Base-by-base conservation (phyloP, 2,329 filamentous ascomycete genomes). In the Samsoniella hepiali region DNA sequence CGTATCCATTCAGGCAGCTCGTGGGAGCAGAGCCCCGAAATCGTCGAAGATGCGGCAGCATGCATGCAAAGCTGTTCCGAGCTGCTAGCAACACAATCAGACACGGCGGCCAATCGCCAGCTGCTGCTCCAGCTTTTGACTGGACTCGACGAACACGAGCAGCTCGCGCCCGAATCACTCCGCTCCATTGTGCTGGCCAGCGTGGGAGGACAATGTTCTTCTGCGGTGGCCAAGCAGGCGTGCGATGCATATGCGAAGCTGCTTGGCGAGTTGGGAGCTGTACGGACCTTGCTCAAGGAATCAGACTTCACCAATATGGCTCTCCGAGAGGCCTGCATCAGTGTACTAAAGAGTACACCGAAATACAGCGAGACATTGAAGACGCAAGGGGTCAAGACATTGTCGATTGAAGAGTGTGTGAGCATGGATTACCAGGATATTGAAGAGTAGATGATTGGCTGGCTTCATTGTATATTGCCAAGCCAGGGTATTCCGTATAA, bases 271-370 rank as follows among this genome's bases (percentile, higher is more conserved):
- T 67, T 76, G 9, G 73, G 74, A 8, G 72, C 73, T 6, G 63
- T 68, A 9, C 65, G 72, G 44, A 74, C 70, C 32, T 65, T 76
- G 15, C 70, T 70, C 69, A 71, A 70, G 54, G 74, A 75, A 66
- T 71, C 71, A n/a, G 60, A 63, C 13, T 31, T 10, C 17, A 11
- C 27, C 4, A 9, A 34, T n/a, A 3, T 3, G 44, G n/a, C 31
- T 15, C 34, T 63, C n/a, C 22, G 27, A 17, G 29, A 50, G 27
- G 44, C 53, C 34, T 63, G 51, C 32, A 49, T 34, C 8, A 7
- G 7, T 27, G 56, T 59, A 1, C 9, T 64, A 8, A 57, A 57
- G 31, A n/a, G n/a, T n/a, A 63, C 53, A 3, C 53, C 44, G 27
- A 57, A 44, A 42, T 57, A 63, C 34, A 51, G 44, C 13, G 32